Percentiles rank a stretch among this genome's conserved stretches.
These are phyloP conservation scores for Colletotrichum cereale DNA, from an alignment of 2,329 filamentous ascomycete genomes.

Conservation along the genomic window DNA sequence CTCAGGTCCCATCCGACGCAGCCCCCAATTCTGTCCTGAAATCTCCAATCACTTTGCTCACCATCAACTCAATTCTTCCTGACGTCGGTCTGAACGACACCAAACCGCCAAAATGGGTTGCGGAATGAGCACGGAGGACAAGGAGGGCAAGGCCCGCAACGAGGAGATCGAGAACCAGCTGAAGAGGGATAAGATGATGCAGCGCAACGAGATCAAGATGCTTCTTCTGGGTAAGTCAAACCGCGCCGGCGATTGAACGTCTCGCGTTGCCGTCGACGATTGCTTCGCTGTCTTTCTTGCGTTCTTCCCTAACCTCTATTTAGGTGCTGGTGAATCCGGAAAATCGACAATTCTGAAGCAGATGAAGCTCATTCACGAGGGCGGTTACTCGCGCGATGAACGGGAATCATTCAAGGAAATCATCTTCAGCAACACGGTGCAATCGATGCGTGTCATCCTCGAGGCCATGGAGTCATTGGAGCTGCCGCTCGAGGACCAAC, in stretches of 20 bases:
- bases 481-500: slow-evolving; percentile 89
- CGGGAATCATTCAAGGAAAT: slow-evolving; percentile 79
- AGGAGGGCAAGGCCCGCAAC: slow-evolving; percentile 99
- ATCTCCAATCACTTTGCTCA: slow-evolving; percentile 31
- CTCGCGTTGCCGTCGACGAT: background rate
- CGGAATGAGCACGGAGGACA: slow-evolving; percentile 99
- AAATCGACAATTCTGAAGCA: slow-evolving; percentile 96
- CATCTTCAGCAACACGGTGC: slow-evolving; percentile 78
- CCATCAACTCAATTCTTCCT: slow-evolving; percentile 25
- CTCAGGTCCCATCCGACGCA: slow-evolving; percentile 25
- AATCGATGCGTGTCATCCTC: slow-evolving; percentile 77
- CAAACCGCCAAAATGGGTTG: slow-evolving; percentile 88
- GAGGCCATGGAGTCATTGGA: slow-evolving; percentile 78
- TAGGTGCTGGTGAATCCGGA: slow-evolving; percentile 97
- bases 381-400: slow-evolving; percentile 94
- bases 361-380: slow-evolving; percentile 99
- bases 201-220: slow-evolving; percentile 99
- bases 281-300: background rate
- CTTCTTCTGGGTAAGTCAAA: slow-evolving; percentile 83
- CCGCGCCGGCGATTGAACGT: background rate
- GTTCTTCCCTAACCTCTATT: slow-evolving; percentile 40
- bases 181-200: slow-evolving; percentile 98
- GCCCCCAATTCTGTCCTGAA: slow-evolving; percentile 17
- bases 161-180: slow-evolving; percentile 99
- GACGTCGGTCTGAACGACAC: slow-evolving; percentile 32